Conservation (phyloP, 2,329 filamentous ascomycete genomes). For the Coleophoma eucalyptorum region DNA sequence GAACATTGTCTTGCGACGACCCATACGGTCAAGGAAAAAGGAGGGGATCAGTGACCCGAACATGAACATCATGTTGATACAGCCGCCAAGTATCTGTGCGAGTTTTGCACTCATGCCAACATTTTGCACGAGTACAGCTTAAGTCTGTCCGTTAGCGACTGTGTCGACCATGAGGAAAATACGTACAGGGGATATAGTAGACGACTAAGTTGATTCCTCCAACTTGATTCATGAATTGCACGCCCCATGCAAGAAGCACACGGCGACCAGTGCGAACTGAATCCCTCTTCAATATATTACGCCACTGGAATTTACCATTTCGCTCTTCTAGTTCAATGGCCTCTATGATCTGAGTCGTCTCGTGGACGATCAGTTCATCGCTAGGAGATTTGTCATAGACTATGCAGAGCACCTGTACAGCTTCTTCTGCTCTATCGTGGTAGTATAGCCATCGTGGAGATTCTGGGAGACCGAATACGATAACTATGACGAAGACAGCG, state of each 20-base stretch:
- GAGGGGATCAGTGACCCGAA: slow-evolving; percentile 29
- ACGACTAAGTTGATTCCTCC: slow-evolving; percentile 43
- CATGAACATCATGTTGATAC: slow-evolving; percentile 29
- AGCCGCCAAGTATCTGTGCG: slow-evolving; percentile 23
- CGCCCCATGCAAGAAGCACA: slow-evolving; percentile 39
- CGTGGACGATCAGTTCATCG: slow-evolving; percentile 28
- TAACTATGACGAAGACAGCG: slow-evolving; percentile 18
- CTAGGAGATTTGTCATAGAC: slow-evolving; percentile 33
- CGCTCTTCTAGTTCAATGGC: slow-evolving; percentile 32
- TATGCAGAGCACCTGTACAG: slow-evolving; percentile 23
- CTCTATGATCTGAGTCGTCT: slow-evolving; percentile 34
- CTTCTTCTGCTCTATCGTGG: slow-evolving; percentile 24
- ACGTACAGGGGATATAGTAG: slow-evolving; percentile 9
- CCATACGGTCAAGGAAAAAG: slow-evolving; percentile 29
- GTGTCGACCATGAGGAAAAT: slow-evolving; percentile 18
- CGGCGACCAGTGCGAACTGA: slow-evolving; percentile 37
- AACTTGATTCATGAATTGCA: slow-evolving; percentile 45
- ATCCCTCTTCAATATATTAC: slow-evolving; percentile 37
- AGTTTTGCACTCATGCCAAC: slow-evolving; percentile 23
- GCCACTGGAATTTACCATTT: slow-evolving; percentile 29
- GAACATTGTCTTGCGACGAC: slow-evolving; percentile 37
- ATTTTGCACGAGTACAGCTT: slow-evolving; percentile 8
- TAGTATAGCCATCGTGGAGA: slow-evolving; percentile 25
- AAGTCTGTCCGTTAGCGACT: no score
- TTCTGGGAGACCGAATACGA: slow-evolving; percentile 24